Evolutionary conservation across 2,329 filamentous ascomycete genomes (phyloP), one percentile per base, ranked within the genome.

Genomic region (Simplicillium aogashimaense): DNA sequence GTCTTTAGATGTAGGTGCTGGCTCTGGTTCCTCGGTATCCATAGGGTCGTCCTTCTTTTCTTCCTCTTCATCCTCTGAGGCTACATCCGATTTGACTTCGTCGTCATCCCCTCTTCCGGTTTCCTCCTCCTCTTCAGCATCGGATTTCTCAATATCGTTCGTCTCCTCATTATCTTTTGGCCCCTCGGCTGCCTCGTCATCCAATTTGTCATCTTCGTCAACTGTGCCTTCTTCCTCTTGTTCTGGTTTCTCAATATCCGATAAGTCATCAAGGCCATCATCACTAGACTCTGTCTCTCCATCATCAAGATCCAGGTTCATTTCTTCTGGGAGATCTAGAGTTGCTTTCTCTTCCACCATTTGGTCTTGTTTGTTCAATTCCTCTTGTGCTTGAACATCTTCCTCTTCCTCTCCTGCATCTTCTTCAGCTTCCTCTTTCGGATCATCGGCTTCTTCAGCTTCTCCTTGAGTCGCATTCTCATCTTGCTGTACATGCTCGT

Each of bases 321-420:
- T 83, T 47, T 95, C 86, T 33, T 95, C 88, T 0, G 88, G 88
- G 16, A 95, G 68, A 35, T 89, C 87, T 44, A 95, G 68, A 2
- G 82, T 80, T 44, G 94, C 81, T 50, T 87, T 81, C 55, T 95
- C 83, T 50, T 90, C 76, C 2, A 86, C 76, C 51, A 90, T 82
- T 38, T 87, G 82, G 44, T 89, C 77, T 50, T 81, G 76, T 36
- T 66, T 66, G 47, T 76, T 76, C 36, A 72, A 57, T 45, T 79
- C 74, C 25, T 78, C 72, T 44, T 73, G 69, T 5, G 66, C 64
- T 37, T 69, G 63, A 13, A 70, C 64, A 25, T 78, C 72, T 45
- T 79, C 73, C 51, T 67, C 72, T 59, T 72, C 71, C 34, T 76
- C 76, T 14, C 69, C 66, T 18, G 74, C 78, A 25, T 78, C 75